Evolutionary conservation across 352 stramenopile species (phyloP), one percentile per base, ranked within the genome.

Genomic region (Hyaloperonospora brassicae): DNA sequence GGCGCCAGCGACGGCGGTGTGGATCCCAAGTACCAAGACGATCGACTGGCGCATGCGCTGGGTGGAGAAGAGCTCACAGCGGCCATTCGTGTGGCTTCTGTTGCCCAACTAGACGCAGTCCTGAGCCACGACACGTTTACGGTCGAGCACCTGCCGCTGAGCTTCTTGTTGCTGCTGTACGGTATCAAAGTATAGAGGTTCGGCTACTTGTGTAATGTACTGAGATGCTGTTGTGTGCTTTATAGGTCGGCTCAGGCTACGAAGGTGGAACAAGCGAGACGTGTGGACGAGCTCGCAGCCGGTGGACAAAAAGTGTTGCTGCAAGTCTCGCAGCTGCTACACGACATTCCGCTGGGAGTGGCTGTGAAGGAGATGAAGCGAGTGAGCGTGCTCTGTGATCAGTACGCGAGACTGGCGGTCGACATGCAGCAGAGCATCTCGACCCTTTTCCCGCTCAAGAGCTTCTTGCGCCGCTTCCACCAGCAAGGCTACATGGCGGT

Each of bases 381-480:
- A 57, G 62, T 92, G 25, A 86, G 78, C 46, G 55, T 57, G 21
- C 50, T 92, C 14, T 67, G 62, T n/a, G 61, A 66, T 4, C 72
- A 76, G 61, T 84, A 86, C 61, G 64, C 69, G 5, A 36, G 59
- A 27, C 43, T 80, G 43, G 73, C 73, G 1, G 64, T 77, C 39
- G 73, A 81, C 8, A 54, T 80, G 55, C 55, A 76, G 14, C 72
- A 80, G 60, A 75, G 68, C 34, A 68, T 89, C 57, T 79, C 76
- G 59, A 59, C 76, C 9, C 61, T 92, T 43, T 87, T 79, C 52
- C 79, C 83, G 23, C 73, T 93, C 43, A 74, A 78, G 55, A 74
- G 62, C 59, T 75, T 93, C 43, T 60, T 93, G 23, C 66, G 47
- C 5, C 75, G 77, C 56, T 82, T 88, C 53, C 61, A 83, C 58